Base-by-base conservation (phyloP, 257 asterid genomes). In the Rubia yunnanensis region DNA sequence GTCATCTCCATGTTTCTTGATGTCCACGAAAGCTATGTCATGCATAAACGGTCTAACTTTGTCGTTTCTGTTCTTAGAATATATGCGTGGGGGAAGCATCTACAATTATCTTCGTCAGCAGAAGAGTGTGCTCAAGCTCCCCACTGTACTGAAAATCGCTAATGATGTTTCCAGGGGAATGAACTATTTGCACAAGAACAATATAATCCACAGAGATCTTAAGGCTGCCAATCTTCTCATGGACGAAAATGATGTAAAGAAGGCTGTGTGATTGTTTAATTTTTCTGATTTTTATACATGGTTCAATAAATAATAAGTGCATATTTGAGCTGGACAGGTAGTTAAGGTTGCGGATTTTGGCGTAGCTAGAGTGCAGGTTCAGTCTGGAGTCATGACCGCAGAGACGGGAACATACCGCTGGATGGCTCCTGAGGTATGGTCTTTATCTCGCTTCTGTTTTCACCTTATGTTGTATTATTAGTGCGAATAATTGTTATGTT, bases 361-460 rank as follows among this genome's bases (percentile, higher is more conserved):
- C 15, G 76, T 92, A 68, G 92, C 98, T 48, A 75, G 96, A 64
- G 86, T 92, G 70, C 89, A 86, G 70, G 79, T 63, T 75, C 83
- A 82, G 74, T 83, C 96, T 5, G 98, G 98, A 48, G 78, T 89
- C 65, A 92, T 92, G 98, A 92, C 98, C 1, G 96, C 96, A 32
- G 96, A 92, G 77, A 92, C 96, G 4, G 98, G 98, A 71, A 88
- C 98, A 8, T 91, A 88, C 56, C 92, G 95, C 30, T 91, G 98
- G 98, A 91, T 92, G 98, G 96, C 98, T 65, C 98, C 98, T 0
- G 98, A 92, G 96, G 98, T 91, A 64, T 52, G 30, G 32, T 39
- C 28, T 46, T 5, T 46, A 10, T 44, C 32, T 17, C 28, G 28
- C 36, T 23, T 31, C 35, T 6, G 48, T 44, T 15, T 15, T 44